phyloP scores from a whole-genome alignment of 73 alveolate species.

The Stentor roeselii region DNA sequence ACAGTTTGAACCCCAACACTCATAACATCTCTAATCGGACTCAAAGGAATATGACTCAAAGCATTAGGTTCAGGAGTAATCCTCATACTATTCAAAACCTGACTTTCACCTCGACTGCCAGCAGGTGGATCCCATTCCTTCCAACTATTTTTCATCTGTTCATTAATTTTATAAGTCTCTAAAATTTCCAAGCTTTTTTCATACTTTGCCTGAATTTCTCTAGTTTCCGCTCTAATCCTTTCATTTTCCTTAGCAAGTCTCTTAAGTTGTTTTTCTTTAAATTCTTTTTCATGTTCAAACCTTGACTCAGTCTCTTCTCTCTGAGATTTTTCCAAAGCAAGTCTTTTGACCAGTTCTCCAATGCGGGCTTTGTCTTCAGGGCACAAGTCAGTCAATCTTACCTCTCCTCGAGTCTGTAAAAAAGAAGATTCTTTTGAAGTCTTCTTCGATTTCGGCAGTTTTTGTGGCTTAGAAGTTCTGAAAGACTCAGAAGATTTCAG shows the following conservation, averaged over 20 bases:
- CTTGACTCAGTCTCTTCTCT: slow-evolving; percentile 8
- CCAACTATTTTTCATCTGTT: not conserved
- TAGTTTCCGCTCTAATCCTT: slow-evolving; percentile 7
- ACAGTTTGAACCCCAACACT: slow-evolving; percentile 1
- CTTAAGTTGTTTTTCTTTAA: not conserved
- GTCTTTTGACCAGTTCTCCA: slow-evolving; percentile 81
- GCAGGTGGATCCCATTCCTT: too few relatives aligned
- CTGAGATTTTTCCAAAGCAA: slow-evolving; percentile 45
- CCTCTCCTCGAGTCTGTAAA: not conserved
- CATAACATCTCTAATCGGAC: slow-evolving; percentile 12
- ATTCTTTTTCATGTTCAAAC: not conserved
- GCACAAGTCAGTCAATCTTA: slow-evolving; percentile 79
- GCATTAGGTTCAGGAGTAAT: slow-evolving; percentile 13
- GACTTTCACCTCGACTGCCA: too few relatives aligned
- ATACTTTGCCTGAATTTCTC: not conserved
- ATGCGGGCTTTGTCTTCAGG: slow-evolving; percentile 90
- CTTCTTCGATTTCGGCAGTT: not conserved
- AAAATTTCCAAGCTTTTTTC: not conserved
- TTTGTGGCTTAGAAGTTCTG: not conserved
- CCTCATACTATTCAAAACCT: not conserved
- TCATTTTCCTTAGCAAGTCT: not conserved
- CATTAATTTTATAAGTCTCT: not conserved
- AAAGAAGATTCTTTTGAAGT: not conserved
- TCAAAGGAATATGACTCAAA: not conserved
- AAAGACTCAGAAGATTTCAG: not conserved